phyloP scores from a whole-genome alignment of 2,329 filamentous ascomycete species.

The Venturia effusa region DNA sequence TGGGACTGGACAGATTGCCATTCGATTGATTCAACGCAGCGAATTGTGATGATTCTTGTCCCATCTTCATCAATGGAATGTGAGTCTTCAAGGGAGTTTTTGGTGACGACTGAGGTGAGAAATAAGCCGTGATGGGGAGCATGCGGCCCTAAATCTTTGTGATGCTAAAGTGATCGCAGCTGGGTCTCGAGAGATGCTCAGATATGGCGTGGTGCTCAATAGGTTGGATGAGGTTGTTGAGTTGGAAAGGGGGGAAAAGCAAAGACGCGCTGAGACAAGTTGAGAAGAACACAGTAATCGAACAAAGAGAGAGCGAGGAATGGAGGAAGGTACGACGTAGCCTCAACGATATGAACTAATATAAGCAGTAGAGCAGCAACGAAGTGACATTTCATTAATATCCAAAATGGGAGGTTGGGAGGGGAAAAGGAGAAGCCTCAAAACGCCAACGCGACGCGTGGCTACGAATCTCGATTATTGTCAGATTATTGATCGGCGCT shows the following conservation, averaged over 20 bases:
- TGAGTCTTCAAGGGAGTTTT: no score
- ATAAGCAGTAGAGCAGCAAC: neutral
- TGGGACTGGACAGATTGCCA: no score
- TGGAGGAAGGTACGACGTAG: neutral
- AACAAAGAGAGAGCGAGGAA: neutral
- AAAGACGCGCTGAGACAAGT: neutral
- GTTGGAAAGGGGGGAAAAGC: neutral
- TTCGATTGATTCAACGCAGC: no score
- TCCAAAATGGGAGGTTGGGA: neutral
- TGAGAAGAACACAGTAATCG: neutral
- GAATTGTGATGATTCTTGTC: no score
- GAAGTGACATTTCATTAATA: neutral
- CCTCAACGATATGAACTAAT: neutral
- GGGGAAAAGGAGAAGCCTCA: neutral
- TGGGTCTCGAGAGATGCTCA: no score
- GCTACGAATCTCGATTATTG: neutral
- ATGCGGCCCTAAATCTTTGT: no score
- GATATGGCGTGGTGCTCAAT: no score
- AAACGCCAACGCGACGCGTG: neutral
- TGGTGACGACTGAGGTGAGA: no score
- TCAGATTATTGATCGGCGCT: neutral
- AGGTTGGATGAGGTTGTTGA: no score
- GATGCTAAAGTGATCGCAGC: no score
- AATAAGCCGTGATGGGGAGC: no score
- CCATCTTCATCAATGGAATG: no score